Evolutionary conservation across 495 filamentous ascomycete genomes (phyloP), one percentile per base, ranked within the genome.

Genomic region (Aspergillus leporis): DNA sequence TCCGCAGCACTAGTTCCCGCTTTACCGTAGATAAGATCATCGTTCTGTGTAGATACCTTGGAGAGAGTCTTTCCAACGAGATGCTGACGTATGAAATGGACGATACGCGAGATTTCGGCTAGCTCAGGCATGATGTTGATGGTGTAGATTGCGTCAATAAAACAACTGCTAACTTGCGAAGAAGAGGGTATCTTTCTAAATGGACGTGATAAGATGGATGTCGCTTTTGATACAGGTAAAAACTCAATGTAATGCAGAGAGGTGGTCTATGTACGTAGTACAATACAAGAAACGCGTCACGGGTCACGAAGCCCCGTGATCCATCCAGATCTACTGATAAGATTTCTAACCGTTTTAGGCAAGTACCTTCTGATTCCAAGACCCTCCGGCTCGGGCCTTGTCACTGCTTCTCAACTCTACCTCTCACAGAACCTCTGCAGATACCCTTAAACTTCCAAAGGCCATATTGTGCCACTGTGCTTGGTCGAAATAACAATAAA

Each of bases 11-110:
- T 89, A 1, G 90, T 94, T 25, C 91, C 91, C 10, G 84, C 91
- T 74, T 96, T 96, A 59, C 92, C 92, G 71, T 88, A 98, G 4
- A 98, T 81, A 62, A 87, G 90, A 60, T 75, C 72, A 72, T 98
- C 92, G 61, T 97, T 85, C 58, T 86, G 78, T 3, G 90, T 85
- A 25, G 84, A 76, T 14, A 92, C 88, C 31, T 79, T 81, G 25
- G 79, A 73, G 60, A 98, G 85, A 4, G 84, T 92, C 76, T 90
- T 93, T 25, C 90, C 90, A 22, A 94, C 89, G 25, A 96, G 74
- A 70, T 92, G 85, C 52, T 87, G 86, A 41, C 85, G 86, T 36
- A 98, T 82, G 70, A 84, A 93, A 66, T 94, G 87, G 32, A 94
- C 90, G 55, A 93, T 82, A 18, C 94, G 91, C 16, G 91, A 89